A percentile compares a stretch with the other conserved stretches of the same genome.
Evolutionary conservation across 2,329 filamentous ascomycete genomes (phyloP).

Genomic region (Fusarium sp.): DNA sequence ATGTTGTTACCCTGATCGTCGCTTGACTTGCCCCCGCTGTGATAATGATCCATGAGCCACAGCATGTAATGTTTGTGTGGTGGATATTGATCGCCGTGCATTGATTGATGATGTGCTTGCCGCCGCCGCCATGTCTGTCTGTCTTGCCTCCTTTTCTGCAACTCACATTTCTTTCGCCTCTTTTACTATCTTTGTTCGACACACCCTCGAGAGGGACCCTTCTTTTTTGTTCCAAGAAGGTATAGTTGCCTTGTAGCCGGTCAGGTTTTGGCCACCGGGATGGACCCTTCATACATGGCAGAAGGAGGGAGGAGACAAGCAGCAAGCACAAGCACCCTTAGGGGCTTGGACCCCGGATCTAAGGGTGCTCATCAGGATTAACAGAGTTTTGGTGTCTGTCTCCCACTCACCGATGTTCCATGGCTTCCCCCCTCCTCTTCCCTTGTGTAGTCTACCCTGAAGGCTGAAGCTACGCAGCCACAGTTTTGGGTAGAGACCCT

Average conservation of each 20-base stretch:
- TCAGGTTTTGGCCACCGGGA: conserved; percentile 17
- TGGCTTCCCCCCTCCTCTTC: neutral
- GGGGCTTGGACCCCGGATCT: conserved; percentile 10
- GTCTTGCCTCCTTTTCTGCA: neutral
- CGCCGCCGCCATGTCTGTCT: neutral
- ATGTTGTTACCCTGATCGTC: neutral
- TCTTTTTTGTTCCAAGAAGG: neutral
- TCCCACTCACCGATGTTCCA: conserved; percentile 31
- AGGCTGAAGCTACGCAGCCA: conserved; percentile 9
- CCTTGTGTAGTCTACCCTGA: neutral
- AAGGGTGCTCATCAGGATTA: neutral
- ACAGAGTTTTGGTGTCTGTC: neutral
- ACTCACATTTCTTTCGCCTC: neutral
- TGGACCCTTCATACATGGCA: conserved; percentile 33
- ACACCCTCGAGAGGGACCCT: conserved; percentile 19
- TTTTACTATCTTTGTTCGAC: neutral
- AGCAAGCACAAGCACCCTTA: neutral
- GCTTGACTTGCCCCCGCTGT: neutral
- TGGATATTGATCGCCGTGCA: neutral
- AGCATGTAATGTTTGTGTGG: neutral
- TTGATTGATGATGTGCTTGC: neutral
- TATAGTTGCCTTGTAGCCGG: neutral
- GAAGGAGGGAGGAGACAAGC: neutral
- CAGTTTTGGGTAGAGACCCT: neutral
- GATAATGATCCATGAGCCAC: neutral